Evolutionary conservation across 139 green algal species (phyloP).

Genomic region (Chlorella vulgaris): DNA sequence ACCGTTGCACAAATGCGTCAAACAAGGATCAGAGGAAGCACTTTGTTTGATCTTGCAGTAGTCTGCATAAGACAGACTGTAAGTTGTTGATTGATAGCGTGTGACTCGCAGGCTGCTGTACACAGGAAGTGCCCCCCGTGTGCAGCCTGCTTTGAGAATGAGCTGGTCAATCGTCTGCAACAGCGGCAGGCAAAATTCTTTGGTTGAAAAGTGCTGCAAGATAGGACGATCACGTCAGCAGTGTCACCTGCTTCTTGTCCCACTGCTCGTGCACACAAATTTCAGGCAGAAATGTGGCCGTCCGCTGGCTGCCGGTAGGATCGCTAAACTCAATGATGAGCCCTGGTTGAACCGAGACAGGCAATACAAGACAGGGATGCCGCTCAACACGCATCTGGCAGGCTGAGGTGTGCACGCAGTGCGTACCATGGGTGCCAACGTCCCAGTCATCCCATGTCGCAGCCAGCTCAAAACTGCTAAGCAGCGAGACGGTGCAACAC

Average conservation of each 20-base stretch:
- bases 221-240: too few species aligned
- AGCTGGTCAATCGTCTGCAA: slow-evolving; percentile 67
- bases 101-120: slow-evolving; percentile 44
- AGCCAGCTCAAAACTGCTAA: slow-evolving; percentile 71
- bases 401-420: too few species aligned
- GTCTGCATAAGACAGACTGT: slow-evolving; percentile 41
- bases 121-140: neutral
- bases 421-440: slow-evolving; percentile 52
- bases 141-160: slow-evolving; percentile 58
- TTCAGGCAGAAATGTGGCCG: slow-evolving; percentile 85
- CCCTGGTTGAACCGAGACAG: slow-evolving; percentile 45
- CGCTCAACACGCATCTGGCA: too few species aligned
- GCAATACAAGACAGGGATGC: neutral
- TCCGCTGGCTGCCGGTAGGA: slow-evolving; percentile 53
- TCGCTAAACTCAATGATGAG: slow-evolving; percentile 78
- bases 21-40: too few species aligned
- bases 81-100: slow-evolving; percentile 57
- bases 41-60: slow-evolving; percentile 1
- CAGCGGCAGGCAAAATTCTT: neutral
- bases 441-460: slow-evolving; percentile 74
- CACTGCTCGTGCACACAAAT: slow-evolving; percentile 72
- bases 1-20: too few species aligned
- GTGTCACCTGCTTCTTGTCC: slow-evolving; percentile 37
- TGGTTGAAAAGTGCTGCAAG: neutral
- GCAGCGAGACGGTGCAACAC: slow-evolving; percentile 81